Base-by-base conservation (phyloP, 169 alveolate species). In the Plasmodium chabaudi region DNA sequence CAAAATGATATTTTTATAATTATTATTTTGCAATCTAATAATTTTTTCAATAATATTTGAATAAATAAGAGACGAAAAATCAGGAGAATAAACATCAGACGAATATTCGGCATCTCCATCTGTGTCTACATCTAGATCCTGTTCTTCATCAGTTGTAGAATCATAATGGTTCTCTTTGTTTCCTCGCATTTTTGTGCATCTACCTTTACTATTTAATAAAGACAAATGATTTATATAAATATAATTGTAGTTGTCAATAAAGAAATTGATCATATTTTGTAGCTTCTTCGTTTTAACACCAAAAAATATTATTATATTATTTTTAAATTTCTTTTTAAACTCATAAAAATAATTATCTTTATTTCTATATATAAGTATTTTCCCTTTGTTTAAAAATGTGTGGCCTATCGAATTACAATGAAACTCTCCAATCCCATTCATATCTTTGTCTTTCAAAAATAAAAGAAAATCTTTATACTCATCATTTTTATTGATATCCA, bases 301-400 rank as follows among this genome's bases (percentile, higher is more conserved):
- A 34, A 21, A 47, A 86, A 86, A 55, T 51, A 70, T 10, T 13
- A 86, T 6, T 19, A 86, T 49, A 19, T 86, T 87, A 13, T 44
- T 86, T 59, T 61, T 25, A 21, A 86, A 86, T 9, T 59, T 59
- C 60, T 25, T 49, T 57, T 59, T 23, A 60, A 69, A 70, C 13
- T 86, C 65, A 7, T 5, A 5, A 17, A 59, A 86, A 55, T 42
- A 47, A 34, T 61, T 75, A 13, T 86, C 44, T 44, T n/a, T 55
- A 49, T 82, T 44, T 59, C 91, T 59, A 53, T 86, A 86, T 42
- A 86, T 34, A 1, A 86, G 34, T 47, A 86, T 69, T 59, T 86
- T 86, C 12, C 91, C 91, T 46, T 86, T 86, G 9, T 69, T 86
- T 56, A 86, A 61, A 64, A 86, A 86, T 7, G 34, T 21, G 9